phyloP scores from a whole-genome alignment of 2,329 filamentous ascomycete genomes.

The Xylariales sp. region DNA sequence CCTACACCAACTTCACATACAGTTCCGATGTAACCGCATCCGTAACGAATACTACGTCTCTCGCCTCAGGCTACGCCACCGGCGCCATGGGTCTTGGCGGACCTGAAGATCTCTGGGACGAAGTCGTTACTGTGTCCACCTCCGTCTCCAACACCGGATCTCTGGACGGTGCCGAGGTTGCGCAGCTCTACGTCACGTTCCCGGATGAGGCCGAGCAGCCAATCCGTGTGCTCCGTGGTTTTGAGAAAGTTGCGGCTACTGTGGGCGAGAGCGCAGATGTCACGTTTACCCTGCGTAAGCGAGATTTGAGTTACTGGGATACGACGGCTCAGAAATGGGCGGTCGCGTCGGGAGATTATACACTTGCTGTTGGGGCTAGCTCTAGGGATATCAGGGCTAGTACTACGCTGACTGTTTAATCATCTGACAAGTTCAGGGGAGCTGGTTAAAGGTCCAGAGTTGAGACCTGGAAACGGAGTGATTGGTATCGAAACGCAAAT shows the following conservation, averaged over 20 bases:
- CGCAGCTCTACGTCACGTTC: slow-evolving; percentile 53
- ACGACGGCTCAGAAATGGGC: slow-evolving; percentile 55
- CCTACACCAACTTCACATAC: slow-evolving; percentile 25
- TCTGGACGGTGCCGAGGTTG: slow-evolving; percentile 58
- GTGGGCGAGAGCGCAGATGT: slow-evolving; percentile 43
- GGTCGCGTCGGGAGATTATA: slow-evolving; percentile 31
- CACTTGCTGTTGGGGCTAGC: not conserved
- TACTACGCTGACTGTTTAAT: slow-evolving; percentile 5
- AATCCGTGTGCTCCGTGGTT: slow-evolving; percentile 55
- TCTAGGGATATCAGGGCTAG: slow-evolving; percentile 1
- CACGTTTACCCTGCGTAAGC: slow-evolving; percentile 48
- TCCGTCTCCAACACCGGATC: slow-evolving; percentile 62
- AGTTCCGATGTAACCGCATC: not conserved
- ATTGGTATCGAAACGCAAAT: too few species aligned
- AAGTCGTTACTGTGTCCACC: slow-evolving; percentile 46
- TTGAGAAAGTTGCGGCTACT: slow-evolving; percentile 53
- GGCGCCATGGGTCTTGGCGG: slow-evolving; percentile 39
- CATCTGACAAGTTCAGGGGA: too few species aligned
- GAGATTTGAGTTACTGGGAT: slow-evolving; percentile 65
- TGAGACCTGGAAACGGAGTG: too few species aligned
- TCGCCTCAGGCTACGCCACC: slow-evolving; percentile 11
- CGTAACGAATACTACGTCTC: not conserved
- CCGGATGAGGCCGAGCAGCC: slow-evolving; percentile 33
- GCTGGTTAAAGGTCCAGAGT: too few species aligned
- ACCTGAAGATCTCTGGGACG: slow-evolving; percentile 40